Base-by-base conservation (phyloP, 768 basidiomycete species). In the Phylloporus sp. region DNA sequence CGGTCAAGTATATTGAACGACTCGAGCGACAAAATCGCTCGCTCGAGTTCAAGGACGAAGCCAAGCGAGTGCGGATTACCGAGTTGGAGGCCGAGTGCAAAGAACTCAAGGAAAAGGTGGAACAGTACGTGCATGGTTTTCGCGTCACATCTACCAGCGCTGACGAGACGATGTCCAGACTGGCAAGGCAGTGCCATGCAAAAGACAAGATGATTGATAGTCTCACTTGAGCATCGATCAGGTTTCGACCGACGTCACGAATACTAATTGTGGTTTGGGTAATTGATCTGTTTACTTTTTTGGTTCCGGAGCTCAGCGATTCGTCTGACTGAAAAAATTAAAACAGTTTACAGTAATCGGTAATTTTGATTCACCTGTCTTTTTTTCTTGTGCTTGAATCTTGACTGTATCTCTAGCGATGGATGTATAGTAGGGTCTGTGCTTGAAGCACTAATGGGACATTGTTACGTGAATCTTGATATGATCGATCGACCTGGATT, bases 1-100 rank as follows among this genome's bases (percentile, higher is more conserved):
- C 70, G 0, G 49, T 55, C 36, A 59, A 63, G 9, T 70, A 73
- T 44, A 62, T 78, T 36, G 53, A 53, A 29, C 69, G 66, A 47
- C 66, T 79, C 32, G 75, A 80, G 53, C 66, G 72, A 32, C 71
- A 70, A 49, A 54, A 64, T 10, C 56, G 57, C 9, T 73, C 75
- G 20, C 62, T 72, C 42, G 69, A 68, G 39, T 67, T 70, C 39
- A 67, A 70, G 23, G 70, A 68, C 13, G 59, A 61, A 4, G 62
- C 60, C 5, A 77, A 76, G 54, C 61, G 60, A 28, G 59, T 38
- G 24, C 39, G 20, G 1, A 60, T 68, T 2, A 48, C 34, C 5
- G n/a, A n/a, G 11, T 9, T 66, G 31, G 27, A n/a, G 22, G 42
- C 36, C 6, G 58, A 63, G 16, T n/a, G 31, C 2, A 38, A 52